Evolutionary conservation across 495 filamentous ascomycete genomes (phyloP), one percentile per base, ranked within the genome.

Genomic region (Lasiosphaeris hirsuta): DNA sequence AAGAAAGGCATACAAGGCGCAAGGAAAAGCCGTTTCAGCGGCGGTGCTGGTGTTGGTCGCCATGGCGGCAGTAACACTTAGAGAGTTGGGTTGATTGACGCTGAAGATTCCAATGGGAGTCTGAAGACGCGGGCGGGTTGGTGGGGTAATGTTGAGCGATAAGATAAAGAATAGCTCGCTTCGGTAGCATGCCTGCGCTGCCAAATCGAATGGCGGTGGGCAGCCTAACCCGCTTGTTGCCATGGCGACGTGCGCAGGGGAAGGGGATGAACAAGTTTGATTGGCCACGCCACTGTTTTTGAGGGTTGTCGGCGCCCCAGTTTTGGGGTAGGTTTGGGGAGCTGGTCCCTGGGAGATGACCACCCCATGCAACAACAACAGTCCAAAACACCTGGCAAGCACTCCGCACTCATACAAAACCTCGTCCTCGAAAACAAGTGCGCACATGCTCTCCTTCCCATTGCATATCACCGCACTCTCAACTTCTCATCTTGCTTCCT

Each of bases 1-100:
- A 35, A 35, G n/a, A 23, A 19, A 35, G 11, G 34, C 53, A 19
- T 78, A 91, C 89, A 94, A 67, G 38, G 83, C 81, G 75, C 84
- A 90, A 19, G 88, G 88, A 54, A 91, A 91, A 33, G 23, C 23
- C 23, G 23, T 5, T 30, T 30, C 5, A 5, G 23, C 5, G 23
- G 23, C 23, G 23, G 23, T 30, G 23, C 30, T 36, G 10, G 11
- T 18, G 13, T 46, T 47, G 45, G 57, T 61, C 54, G 61, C 58
- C 61, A 63, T 63, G 53, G 61, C 34, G 19, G 15, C 37, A 38
- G 48, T n/a, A n/a, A n/a, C 15, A 10, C 37, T 38, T 43, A 1
- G 19, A 4, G 51, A 38, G 36, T n/a, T 35, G n/a, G 18, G 37
- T 23, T 38, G 49, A 19, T 10, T 38, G 11, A 13, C 19, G 37